Percentiles rank a stretch among this genome's conserved stretches.
These are phyloP conservation scores for Penicillium tannophilum DNA, from an alignment of 495 filamentous ascomycete genomes.

Conservation along the genomic window DNA sequence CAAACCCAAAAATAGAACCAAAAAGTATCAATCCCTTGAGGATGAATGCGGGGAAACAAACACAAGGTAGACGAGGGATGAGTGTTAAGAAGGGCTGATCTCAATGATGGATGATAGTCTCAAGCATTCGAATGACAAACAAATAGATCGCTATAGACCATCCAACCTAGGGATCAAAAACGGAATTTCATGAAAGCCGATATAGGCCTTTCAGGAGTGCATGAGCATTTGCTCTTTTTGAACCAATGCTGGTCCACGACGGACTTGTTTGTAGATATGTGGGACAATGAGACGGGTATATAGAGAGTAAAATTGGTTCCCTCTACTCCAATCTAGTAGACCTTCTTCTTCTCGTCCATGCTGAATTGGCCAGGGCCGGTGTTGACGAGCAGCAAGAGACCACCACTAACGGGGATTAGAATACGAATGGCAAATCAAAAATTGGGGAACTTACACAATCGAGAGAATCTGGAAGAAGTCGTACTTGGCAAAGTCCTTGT, in stretches of 20 bases:
- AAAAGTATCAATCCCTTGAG: constrained; percentile 1
- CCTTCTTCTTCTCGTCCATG: constrained; percentile 99
- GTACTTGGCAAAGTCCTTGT: constrained; percentile 99
- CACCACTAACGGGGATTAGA: constrained; percentile 59
- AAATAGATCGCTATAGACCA: constrained; percentile 1
- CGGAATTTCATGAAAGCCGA: background rate
- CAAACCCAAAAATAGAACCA: constrained; percentile 10
- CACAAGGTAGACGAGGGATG: constrained; percentile 1
- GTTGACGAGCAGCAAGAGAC: constrained; percentile 93
- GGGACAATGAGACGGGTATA: constrained; percentile 13
- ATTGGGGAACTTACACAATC: constrained; percentile 73
- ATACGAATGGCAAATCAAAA: background rate
- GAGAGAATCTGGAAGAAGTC: constrained; percentile 99
- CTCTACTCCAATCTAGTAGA: constrained; percentile 65
- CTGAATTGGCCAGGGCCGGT: constrained; percentile 97
- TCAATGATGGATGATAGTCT: constrained; percentile 2
- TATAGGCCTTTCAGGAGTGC: background rate
- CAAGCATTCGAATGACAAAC: constrained; percentile 5
- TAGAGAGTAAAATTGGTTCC: constrained; percentile 11
- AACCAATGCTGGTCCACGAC: background rate
- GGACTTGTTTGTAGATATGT: background rate
- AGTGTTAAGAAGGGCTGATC: background rate
- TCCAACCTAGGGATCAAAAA: background rate
- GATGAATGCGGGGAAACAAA: background rate
- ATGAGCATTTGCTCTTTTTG: background rate